Base-by-base conservation (phyloP, 306 rosid genomes). In the Vigna mungo region DNA sequence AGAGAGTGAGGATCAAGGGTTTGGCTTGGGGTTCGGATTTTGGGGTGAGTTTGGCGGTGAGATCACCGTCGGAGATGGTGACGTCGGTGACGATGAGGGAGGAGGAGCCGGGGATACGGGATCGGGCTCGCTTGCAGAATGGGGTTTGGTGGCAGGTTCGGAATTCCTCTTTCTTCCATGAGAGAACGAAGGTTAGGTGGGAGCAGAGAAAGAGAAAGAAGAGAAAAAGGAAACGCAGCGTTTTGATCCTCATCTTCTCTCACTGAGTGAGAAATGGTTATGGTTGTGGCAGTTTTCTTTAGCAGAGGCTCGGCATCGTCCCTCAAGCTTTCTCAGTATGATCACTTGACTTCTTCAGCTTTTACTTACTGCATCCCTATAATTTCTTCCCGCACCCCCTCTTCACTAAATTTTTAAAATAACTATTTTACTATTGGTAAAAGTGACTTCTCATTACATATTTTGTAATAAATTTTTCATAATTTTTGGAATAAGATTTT, bases 161-260 rank as follows among this genome's bases (percentile, higher is more conserved):
- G 88, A 95, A 95, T 81, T 95, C 97, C 0, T 92, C 97, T 68
- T 85, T 92, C 78, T 92, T 95, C 99, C 99, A 95, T 1, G 97
- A 84, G 82, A 86, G 49, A 39, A 91, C 96, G 71, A 69, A 59
- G 80, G 41, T 68, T 5, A 83, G 76, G 66, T 80, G 82, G 56
- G 71, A 70, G 15, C n/a, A 30, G 12, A 89, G 72, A 18, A 90
- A 30, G 12, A 89, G 74, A 18, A 90, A 75, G 17, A 91, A 80
- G 10, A 41, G 46, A 41, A 41, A 9, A 12, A 9, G 46, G 12
- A 41, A 71, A 59, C 80, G 82, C 55, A 86, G 80, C 76, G 82
- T 75, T 68, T 51, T 78, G 60, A 46, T 80, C 34, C 25, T 87
- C 88, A 85, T 68, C 14, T 84, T 55, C 15, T 51, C 37, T 21